A percentile compares a stretch with the other conserved stretches of the same genome.
These are phyloP conservation scores for Pseudocercospora fijiensis DNA, from an alignment of 2,329 filamentous ascomycete species.

Conservation along the genomic window DNA sequence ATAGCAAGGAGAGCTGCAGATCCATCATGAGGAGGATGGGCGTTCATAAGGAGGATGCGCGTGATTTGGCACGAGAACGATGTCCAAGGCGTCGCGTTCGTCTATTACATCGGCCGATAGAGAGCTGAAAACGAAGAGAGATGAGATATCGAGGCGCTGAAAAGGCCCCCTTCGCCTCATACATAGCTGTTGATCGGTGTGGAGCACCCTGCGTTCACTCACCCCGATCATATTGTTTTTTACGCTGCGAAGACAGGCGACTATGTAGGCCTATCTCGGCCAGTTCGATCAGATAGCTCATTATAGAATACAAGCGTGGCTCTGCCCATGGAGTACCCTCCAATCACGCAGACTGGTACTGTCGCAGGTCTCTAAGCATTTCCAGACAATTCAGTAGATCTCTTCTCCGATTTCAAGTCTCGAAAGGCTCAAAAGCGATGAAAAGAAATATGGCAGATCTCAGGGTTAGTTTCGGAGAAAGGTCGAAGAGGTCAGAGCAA, in stretches of 20 bases:
- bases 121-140: not conserved
- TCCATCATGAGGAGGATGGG: conserved; percentile 8
- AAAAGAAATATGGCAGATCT: not conserved
- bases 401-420: not conserved
- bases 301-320: too few relatives aligned
- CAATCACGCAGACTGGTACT: too few relatives aligned
- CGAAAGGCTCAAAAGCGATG: not conserved
- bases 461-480: not conserved
- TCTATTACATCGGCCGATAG: not conserved
- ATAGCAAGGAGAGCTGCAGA: not conserved
- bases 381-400: too few relatives aligned
- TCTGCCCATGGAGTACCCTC: too few relatives aligned
- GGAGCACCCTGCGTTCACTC: too few relatives aligned
- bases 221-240: too few relatives aligned
- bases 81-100: not conserved
- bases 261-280: too few relatives aligned
- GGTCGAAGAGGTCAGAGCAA: not conserved
- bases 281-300: too few relatives aligned
- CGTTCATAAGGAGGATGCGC: conserved; percentile 6
- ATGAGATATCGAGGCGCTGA: not conserved
- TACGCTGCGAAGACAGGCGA: too few relatives aligned
- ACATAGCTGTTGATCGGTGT: too few relatives aligned
- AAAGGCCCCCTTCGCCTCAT: not conserved
- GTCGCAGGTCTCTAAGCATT: too few relatives aligned
- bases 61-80: conserved; percentile 7